Base-by-base conservation (phyloP, 768 basidiomycete species). In the Paxillus ammoniavirescens region DNA sequence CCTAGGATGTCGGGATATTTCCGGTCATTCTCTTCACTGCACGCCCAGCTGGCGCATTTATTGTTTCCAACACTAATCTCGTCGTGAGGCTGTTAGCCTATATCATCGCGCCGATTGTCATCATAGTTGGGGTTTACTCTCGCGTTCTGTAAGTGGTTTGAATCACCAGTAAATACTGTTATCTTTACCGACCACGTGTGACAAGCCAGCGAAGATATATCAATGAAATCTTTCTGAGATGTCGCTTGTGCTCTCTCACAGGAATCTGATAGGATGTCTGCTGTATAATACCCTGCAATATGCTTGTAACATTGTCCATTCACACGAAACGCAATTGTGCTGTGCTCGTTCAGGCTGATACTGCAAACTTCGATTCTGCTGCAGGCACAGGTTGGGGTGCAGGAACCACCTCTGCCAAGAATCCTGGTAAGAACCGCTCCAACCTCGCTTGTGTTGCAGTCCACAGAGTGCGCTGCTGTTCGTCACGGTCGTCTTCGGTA, bases 351-450 rank as follows among this genome's bases (percentile, higher is more conserved):
- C 51, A 69, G 9, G 47, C 35, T 26, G 59, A 53, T 5, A 30
- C 44, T 31, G 42, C 18, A 36, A 26, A 54, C 43, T 50, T 60
- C 36, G 51, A 60, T 15, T 69, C 61, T 5, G 23, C 50, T n/a
- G 47, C 44, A 10, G 62, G 46, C n/a, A 17, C 8, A 10, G 33
- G 47, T 7, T 56, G 50, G 2, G 78, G 69, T 21, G 67, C 62
- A 8, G 83, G 77, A 56, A 93, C 79, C 28, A 91, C 78, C 43
- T 89, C 86, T 15, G 76, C 74, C 57, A 98, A 73, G 72, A 98
- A 95, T 17, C 93, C 91, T 14, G 96, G 96, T 52, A 98, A 73
- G 75, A 98, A 94, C 38, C 87, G 82, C 61, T 96, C 93, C 62
- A 98, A 83, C 56, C 93, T 80, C 59, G 92, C 89, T 53, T 87